Conservation (phyloP, 371 early-diverging fungal species). For the Rhizopus arrhizus region DNA sequence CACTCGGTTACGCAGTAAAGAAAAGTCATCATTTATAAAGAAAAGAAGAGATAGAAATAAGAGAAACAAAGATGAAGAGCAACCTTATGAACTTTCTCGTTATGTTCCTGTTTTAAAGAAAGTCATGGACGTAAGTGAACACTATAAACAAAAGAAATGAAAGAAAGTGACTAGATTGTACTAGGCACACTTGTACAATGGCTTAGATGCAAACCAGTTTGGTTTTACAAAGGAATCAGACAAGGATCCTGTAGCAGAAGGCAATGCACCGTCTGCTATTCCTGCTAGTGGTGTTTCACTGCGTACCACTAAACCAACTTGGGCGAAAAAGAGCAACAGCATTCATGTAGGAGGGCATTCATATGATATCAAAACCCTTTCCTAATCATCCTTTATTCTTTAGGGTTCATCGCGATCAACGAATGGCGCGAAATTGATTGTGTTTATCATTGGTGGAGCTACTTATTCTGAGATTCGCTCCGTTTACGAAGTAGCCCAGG, state of each 20-base stretch:
- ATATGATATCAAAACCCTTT: background rate
- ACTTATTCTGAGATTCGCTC: conserved; percentile 91
- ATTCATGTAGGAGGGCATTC: conserved; percentile 16
- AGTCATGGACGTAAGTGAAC: conserved; percentile 44
- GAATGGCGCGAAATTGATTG: conserved; percentile 45
- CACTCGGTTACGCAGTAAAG: conserved; percentile 34
- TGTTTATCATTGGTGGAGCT: conserved; percentile 92
- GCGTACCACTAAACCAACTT: conserved; percentile 51
- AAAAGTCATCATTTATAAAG: conserved; percentile 35
- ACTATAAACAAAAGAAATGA: background rate
- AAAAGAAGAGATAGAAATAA: conserved; percentile 31
- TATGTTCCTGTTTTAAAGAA: conserved; percentile 67
- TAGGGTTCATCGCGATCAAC: conserved; percentile 28
- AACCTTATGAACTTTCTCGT: conserved; percentile 69
- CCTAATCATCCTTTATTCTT: background rate
- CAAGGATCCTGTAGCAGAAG: conserved; percentile 47
- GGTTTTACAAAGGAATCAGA: conserved; percentile 60
- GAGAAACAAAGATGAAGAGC: conserved; percentile 36
- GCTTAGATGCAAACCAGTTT: conserved; percentile 55
- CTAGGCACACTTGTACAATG: conserved; percentile 59
- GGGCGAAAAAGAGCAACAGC: conserved; percentile 37
- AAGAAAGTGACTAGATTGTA: background rate
- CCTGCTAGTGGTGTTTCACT: conserved; percentile 54
- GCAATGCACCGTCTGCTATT: conserved; percentile 30
- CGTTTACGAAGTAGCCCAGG: conserved; percentile 77